Conservation (phyloP, 2,329 filamentous ascomycete species). For the Fusarium oxysporum region DNA sequence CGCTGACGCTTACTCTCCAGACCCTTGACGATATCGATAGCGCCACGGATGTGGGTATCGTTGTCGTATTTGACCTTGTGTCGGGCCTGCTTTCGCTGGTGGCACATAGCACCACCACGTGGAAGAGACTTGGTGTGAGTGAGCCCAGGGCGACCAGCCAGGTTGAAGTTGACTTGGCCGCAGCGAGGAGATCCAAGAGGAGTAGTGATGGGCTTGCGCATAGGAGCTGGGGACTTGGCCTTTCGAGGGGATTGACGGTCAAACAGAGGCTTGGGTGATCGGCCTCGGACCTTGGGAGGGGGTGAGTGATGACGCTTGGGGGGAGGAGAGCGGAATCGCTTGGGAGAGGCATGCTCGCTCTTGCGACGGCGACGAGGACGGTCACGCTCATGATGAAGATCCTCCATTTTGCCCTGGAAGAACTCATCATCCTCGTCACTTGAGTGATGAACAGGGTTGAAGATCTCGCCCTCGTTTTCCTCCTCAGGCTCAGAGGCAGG, state of each 20-base stretch:
- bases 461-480: slow-evolving; percentile 79
- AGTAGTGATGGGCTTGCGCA: slow-evolving; percentile 60
- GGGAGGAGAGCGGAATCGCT: slow-evolving; percentile 58
- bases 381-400: slow-evolving; percentile 69
- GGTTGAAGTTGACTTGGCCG: slow-evolving; percentile 53
- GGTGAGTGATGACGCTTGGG: slow-evolving; percentile 52
- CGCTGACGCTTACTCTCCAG: slow-evolving; percentile 94
- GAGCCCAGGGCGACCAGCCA: slow-evolving; percentile 70
- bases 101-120: slow-evolving; percentile 78
- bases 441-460: slow-evolving; percentile 66
- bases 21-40: slow-evolving; percentile 97
- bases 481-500: slow-evolving; percentile 93
- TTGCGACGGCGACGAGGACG: slow-evolving; percentile 61
- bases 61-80: slow-evolving; percentile 49
- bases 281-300: slow-evolving; percentile 60
- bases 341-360: slow-evolving; percentile 60
- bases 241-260: slow-evolving; percentile 77
- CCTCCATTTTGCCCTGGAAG: slow-evolving; percentile 79
- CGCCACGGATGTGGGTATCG: slow-evolving; percentile 82
- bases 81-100: slow-evolving; percentile 60
- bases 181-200: slow-evolving; percentile 56
- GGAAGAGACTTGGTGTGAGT: slow-evolving; percentile 89
- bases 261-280: slow-evolving; percentile 67
- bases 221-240: slow-evolving; percentile 78
- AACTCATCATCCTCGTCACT: slow-evolving; percentile 76